Conservation (phyloP, 148 eudicot genomes). For the Fagopyrum homotropicum region DNA sequence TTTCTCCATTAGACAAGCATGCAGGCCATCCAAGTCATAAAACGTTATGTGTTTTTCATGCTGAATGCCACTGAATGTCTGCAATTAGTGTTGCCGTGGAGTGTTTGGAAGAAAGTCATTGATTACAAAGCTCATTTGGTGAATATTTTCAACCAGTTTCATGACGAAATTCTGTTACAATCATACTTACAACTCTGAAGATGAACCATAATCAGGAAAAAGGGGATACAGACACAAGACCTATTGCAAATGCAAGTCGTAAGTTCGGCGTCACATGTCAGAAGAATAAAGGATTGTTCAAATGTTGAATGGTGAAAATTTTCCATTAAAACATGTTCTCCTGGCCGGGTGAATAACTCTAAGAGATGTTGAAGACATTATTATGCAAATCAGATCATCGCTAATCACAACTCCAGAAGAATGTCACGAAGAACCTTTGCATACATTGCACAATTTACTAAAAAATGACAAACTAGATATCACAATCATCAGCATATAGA, state of each 20-base stretch:
- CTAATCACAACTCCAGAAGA: background rate
- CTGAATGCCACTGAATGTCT: background rate
- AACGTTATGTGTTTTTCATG: background rate
- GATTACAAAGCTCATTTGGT: background rate
- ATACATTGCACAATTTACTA: background rate
- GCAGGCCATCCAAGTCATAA: background rate
- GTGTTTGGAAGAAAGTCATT: background rate
- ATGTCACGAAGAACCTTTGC: background rate
- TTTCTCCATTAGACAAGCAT: background rate
- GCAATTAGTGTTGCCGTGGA: background rate
- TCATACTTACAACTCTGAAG: background rate
- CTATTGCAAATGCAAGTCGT: background rate
- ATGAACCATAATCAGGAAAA: background rate
- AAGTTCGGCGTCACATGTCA: background rate
- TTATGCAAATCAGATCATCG: background rate
- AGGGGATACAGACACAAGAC: background rate
- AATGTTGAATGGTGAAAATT: background rate
- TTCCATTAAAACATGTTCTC: background rate
- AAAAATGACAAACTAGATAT: background rate
- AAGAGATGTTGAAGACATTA: background rate
- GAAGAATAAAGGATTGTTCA: background rate
- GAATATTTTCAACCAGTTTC: background rate
- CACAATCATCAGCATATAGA: constrained; percentile 2
- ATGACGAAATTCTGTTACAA: background rate
- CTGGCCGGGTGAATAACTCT: background rate